These are phyloP conservation scores for Erucastrum elatum DNA, from an alignment of 345 rosid genomes.

Conservation along the genomic window DNA sequence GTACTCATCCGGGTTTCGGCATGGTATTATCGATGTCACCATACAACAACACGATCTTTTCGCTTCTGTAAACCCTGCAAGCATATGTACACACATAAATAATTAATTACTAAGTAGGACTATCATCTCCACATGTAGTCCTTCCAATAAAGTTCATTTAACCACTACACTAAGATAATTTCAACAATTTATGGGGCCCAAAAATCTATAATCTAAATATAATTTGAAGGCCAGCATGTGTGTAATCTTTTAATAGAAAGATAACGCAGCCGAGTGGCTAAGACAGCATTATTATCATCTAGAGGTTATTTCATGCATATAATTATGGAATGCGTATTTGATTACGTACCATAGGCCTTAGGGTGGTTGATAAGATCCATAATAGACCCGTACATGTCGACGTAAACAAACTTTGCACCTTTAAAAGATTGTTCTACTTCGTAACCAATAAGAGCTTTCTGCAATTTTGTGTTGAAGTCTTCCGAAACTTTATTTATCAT, in stretches of 20 bases:
- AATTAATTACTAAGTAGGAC: not conserved
- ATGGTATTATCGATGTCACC: slow-evolving; percentile 29
- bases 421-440: slow-evolving; percentile 17
- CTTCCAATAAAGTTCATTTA: not conserved
- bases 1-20: slow-evolving; percentile 1
- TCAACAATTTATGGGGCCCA: not conserved
- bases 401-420: slow-evolving; percentile 38
- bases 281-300: not conserved
- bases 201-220: not conserved
- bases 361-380: slow-evolving; percentile 38
- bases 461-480: slow-evolving; percentile 32
- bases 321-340: not conserved
- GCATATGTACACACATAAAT: not conserved
- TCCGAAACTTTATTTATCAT: slow-evolving; percentile 1
- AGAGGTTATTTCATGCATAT: slow-evolving; percentile 1
- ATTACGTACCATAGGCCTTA: slow-evolving; percentile 32
- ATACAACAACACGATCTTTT: slow-evolving; percentile 34
- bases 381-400: slow-evolving; percentile 33
- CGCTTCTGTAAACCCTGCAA: slow-evolving; percentile 31
- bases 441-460: slow-evolving; percentile 29
- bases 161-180: not conserved
- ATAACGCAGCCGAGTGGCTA: not conserved
- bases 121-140: not conserved
- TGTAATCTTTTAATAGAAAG: not conserved
- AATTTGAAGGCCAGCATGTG: not conserved